Evolutionary conservation across 129 eudicot genomes (phyloP).

Genomic region (Flaveria ramosissima): DNA sequence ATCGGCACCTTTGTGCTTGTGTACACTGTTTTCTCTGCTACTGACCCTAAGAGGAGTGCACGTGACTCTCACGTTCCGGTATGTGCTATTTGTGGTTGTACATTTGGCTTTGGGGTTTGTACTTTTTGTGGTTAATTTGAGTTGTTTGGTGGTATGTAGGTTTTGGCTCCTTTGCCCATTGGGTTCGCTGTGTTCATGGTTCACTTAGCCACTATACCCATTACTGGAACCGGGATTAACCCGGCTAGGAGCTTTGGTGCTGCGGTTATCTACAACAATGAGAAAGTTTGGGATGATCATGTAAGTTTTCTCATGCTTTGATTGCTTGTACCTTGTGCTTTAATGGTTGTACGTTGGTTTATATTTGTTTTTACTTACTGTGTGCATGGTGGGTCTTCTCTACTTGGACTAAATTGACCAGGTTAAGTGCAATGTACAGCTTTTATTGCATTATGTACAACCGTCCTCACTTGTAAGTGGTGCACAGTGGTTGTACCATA

Average conservation of each 20-base stretch:
- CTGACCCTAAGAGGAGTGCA: constrained; percentile 89
- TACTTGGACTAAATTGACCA: background rate
- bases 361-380: too few relatives aligned
- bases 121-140: constrained; percentile 2
- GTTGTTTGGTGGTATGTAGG: constrained; percentile 32
- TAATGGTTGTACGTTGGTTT: background rate
- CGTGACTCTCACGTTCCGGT: constrained; percentile 98
- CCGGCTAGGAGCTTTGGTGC: constrained; percentile 93
- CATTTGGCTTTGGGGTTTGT: constrained; percentile 1
- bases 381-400: background rate
- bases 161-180: constrained; percentile 86
- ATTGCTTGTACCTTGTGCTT: constrained; percentile 12
- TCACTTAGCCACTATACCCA: constrained; percentile 81
- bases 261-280: constrained; percentile 79
- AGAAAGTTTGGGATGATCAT: constrained; percentile 83
- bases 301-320: constrained; percentile 39
- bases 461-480: background rate
- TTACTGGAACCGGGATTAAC: constrained; percentile 90
- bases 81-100: background rate
- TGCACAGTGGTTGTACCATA: background rate
- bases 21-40: constrained; percentile 93
- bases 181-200: constrained; percentile 93
- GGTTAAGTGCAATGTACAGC: constrained; percentile 12
- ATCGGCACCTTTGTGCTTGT: constrained; percentile 87
- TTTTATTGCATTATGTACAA: constrained; percentile 14